phyloP scores from a whole-genome alignment of 2,329 filamentous ascomycete species.

The Falciphora oryzae region DNA sequence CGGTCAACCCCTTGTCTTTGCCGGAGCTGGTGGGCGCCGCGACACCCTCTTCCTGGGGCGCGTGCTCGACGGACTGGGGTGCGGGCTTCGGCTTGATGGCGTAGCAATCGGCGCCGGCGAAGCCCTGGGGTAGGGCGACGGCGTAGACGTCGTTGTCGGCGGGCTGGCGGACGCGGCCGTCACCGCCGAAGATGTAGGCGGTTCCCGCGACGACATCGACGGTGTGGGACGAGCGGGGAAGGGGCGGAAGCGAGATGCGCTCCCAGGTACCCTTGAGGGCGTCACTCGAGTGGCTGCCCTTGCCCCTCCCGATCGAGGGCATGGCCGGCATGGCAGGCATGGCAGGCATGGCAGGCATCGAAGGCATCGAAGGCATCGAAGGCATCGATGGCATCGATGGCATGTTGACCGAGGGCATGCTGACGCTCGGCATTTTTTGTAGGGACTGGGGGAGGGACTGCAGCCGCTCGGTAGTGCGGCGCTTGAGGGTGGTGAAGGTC shows the following conservation, averaged over 20 bases:
- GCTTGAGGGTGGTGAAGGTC: slow-evolving; percentile 46
- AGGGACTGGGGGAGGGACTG: slow-evolving; percentile 43
- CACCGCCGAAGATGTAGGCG: slow-evolving; percentile 70
- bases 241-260: slow-evolving; percentile 45
- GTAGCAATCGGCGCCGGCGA: slow-evolving; percentile 54
- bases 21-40: slow-evolving; percentile 12
- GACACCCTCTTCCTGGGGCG: slow-evolving; percentile 17
- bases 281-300: slow-evolving; percentile 13
- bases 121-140: slow-evolving; percentile 53
- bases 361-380: slow-evolving; percentile 14
- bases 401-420: slow-evolving; percentile 10
- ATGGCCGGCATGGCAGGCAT: slow-evolving; percentile 2
- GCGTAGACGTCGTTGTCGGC: slow-evolving; percentile 69
- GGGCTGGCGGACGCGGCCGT: slow-evolving; percentile 54
- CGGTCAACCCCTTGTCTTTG: slow-evolving; percentile 33
- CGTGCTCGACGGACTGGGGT: slow-evolving; percentile 15
- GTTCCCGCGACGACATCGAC: slow-evolving; percentile 53
- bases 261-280: slow-evolving; percentile 55
- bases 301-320: slow-evolving; percentile 10
- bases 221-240: slow-evolving; percentile 70
- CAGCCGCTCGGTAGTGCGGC: slow-evolving; percentile 49
- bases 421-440: slow-evolving; percentile 8
- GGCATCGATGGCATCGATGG: slow-evolving; percentile 18
- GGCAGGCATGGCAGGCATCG: slow-evolving; percentile 19
- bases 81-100: slow-evolving; percentile 43